Conservation (phyloP, 352 stramenopile species). For the Peronosclerospora sorghi region DNA sequence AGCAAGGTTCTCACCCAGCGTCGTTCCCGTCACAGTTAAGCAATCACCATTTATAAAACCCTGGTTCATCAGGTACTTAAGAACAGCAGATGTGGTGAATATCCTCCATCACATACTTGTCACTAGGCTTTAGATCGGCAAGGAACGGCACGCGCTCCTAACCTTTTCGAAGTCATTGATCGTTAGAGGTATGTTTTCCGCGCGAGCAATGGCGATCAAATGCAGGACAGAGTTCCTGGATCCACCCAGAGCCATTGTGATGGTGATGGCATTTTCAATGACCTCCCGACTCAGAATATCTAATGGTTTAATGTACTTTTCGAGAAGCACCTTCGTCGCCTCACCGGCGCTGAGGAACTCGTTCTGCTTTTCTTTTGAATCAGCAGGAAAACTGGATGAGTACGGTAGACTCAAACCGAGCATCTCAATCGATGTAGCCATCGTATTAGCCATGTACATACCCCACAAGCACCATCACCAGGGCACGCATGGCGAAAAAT, state of each 20-base stretch:
- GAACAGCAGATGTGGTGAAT: constrained; percentile 94
- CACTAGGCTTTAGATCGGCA: constrained; percentile 95
- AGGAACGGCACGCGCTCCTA: constrained; percentile 92
- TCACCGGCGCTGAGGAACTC: constrained; percentile 87
- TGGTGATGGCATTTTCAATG: constrained; percentile 98
- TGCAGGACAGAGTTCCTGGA: constrained; percentile 98
- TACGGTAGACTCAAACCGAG: constrained; percentile 93
- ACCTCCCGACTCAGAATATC: constrained; percentile 95
- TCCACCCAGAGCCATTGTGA: constrained; percentile 96
- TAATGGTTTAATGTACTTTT: constrained; percentile 93
- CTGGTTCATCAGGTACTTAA: constrained; percentile 98
- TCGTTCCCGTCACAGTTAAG: constrained; percentile 97
- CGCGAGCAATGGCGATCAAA: constrained; percentile 95
- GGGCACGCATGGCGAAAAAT: constrained; percentile 94
- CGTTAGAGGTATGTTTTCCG: constrained; percentile 84
- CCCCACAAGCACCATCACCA: constrained; percentile 92
- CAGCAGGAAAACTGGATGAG: constrained; percentile 91
- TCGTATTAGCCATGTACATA: constrained; percentile 99
- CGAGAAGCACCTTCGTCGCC: constrained; percentile 87
- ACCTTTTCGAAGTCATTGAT: constrained; percentile 97
- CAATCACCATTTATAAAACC: constrained; percentile 92
- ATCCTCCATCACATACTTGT: constrained; percentile 99
- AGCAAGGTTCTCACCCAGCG: constrained; percentile 92
- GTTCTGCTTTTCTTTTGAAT: constrained; percentile 81
- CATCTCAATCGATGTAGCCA: constrained; percentile 97